Evolutionary conservation across 2,329 filamentous ascomycete genomes (phyloP).

Genomic region (Colletotrichum sp.): DNA sequence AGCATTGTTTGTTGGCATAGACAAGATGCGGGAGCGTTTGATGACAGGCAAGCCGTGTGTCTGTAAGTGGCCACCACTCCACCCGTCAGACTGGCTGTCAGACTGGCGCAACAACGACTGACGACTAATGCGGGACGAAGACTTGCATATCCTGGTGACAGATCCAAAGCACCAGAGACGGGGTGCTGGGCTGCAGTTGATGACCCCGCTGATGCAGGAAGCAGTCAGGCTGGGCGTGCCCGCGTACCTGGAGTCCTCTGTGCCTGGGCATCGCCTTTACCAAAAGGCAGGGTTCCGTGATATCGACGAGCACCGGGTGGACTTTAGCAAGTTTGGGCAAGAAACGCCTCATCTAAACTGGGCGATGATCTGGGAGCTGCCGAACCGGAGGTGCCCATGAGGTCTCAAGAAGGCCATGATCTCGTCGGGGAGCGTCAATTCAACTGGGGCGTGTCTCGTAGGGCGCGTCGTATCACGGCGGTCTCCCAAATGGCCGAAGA

Average conservation of each 20-base stretch:
- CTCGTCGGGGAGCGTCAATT: not conserved
- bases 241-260: constrained; percentile 40
- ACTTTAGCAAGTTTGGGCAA: constrained; percentile 10
- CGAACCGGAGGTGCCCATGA: constrained; percentile 1
- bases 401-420: not conserved
- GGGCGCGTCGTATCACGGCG: not conserved
- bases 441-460: not conserved
- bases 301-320: constrained; percentile 22
- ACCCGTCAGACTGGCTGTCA: not conserved
- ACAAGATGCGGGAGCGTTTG: constrained; percentile 30
- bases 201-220: constrained; percentile 38
- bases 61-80: constrained; percentile 31
- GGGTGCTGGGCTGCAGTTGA: constrained; percentile 37
- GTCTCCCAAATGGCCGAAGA: not conserved
- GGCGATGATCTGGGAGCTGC: constrained; percentile 22
- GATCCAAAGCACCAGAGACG: constrained; percentile 39
- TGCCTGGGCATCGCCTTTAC: constrained; percentile 35
- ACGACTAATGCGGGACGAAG: constrained; percentile 23
- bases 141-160: constrained; percentile 42
- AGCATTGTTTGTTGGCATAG: constrained; percentile 34
- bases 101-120: not conserved
- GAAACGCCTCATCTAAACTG: constrained; percentile 1
- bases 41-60: constrained; percentile 36
- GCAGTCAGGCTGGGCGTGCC: constrained; percentile 40
- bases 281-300: constrained; percentile 38